Conservation (phyloP, 352 stramenopile species). For the Globisporangium apiculatum region DNA sequence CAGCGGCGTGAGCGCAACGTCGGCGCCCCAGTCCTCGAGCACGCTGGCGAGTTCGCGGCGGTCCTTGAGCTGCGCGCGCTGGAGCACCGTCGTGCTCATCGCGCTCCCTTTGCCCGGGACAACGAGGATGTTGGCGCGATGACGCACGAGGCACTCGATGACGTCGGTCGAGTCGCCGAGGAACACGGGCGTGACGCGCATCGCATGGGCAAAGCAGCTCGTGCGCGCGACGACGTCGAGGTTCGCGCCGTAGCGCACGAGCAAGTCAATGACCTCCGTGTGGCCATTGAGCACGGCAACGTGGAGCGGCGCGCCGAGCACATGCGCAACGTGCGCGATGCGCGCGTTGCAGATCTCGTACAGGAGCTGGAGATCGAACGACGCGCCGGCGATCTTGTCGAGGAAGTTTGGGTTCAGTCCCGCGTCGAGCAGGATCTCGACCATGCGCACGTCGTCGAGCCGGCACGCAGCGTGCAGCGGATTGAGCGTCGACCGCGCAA, state of each 20-base stretch:
- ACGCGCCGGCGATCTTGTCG: conserved; percentile 67
- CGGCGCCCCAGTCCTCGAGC: conserved; percentile 65
- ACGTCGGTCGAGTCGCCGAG: conserved; percentile 67
- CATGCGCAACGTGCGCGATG: conserved; percentile 56
- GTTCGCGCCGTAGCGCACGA: conserved; percentile 51
- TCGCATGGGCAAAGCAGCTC: conserved; percentile 57
- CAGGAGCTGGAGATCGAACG: conserved; percentile 47
- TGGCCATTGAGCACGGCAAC: conserved; percentile 62
- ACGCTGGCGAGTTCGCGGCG: conserved; percentile 45
- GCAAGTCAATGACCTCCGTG: conserved; percentile 46
- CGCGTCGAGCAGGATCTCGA: conserved; percentile 45
- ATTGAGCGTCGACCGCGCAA: conserved; percentile 64
- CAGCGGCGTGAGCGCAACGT: conserved; percentile 72
- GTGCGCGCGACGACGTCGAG: conserved; percentile 50
- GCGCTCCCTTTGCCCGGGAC: conserved; percentile 54
- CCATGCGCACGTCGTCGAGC: conserved; percentile 47
- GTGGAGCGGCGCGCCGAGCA: conserved; percentile 61
- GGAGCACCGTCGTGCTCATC: conserved; percentile 65
- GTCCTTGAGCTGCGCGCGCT: conserved; percentile 55
- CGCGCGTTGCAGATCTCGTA: conserved; percentile 67
- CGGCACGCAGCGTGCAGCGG: conserved; percentile 67
- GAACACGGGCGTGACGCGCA: conserved; percentile 68
- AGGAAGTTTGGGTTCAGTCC: conserved; percentile 68
- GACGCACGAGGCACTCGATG: conserved; percentile 48
- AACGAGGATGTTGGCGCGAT: conserved; percentile 63